These are phyloP conservation scores for Bryopsis sp. DNA, from an alignment of 139 green algal genomes.

Conservation along the genomic window DNA sequence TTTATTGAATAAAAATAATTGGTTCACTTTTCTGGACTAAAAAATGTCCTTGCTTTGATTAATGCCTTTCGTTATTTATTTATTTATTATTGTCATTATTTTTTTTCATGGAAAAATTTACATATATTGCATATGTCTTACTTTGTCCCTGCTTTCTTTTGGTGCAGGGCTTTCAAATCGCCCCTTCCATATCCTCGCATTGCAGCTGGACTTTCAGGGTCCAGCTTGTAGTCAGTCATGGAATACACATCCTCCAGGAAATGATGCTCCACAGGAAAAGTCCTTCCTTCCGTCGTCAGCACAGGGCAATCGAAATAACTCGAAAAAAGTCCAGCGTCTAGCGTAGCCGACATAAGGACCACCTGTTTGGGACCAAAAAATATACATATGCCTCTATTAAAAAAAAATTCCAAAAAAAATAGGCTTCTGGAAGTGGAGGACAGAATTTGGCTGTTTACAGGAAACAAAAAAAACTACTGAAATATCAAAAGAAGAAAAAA, in stretches of 20 bases:
- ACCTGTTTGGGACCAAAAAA: too few species aligned
- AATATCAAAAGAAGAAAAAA: background rate
- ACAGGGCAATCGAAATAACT: slow-evolving; percentile 42
- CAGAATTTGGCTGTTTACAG: too few species aligned
- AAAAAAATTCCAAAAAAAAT: too few species aligned
- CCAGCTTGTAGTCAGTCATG: background rate
- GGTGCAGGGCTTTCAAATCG: background rate
- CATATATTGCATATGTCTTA: too few species aligned
- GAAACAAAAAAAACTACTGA: background rate
- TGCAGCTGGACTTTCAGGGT: background rate
- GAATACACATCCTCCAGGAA: slow-evolving; percentile 6
- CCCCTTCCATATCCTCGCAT: background rate
- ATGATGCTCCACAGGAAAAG: slow-evolving; percentile 69
- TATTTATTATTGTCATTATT: background rate
- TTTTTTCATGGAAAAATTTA: too few species aligned
- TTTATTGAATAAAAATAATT: too few species aligned
- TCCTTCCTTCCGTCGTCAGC: slow-evolving; percentile 49
- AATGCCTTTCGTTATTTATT: background rate
- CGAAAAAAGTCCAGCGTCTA: slow-evolving; percentile 75
- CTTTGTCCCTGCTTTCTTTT: background rate
- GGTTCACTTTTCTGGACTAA: too few species aligned
- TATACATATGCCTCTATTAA: too few species aligned
- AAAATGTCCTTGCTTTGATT: background rate
- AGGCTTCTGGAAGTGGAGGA: too few species aligned
- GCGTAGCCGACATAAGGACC: slow-evolving; percentile 22